These are phyloP conservation scores for Penicillium oxalicum DNA, from an alignment of 2,329 filamentous ascomycete genomes.

Conservation along the genomic window DNA sequence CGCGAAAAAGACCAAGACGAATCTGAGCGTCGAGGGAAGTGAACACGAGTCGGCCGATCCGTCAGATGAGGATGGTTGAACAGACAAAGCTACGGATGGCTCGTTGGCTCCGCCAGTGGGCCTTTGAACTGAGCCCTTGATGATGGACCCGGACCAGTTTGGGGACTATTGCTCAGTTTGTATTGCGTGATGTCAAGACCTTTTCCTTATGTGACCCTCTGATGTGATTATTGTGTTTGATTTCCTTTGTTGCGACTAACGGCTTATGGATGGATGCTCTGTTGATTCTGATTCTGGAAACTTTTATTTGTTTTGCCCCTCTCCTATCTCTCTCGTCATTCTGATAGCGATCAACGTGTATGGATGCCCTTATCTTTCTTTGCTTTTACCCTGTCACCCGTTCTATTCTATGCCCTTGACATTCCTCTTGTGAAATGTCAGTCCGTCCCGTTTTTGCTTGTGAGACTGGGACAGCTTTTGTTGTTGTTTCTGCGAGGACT, in stretches of 20 bases:
- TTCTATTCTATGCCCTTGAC: conserved; percentile 12
- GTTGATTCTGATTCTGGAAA: conserved; percentile 10
- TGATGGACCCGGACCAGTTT: too few species aligned
- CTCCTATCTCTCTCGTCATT: conserved; percentile 6
- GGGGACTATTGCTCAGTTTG: too few species aligned
- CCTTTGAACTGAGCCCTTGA: too few species aligned
- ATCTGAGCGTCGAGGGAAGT: conserved; percentile 47
- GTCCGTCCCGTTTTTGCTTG: neutral
- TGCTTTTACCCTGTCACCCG: neutral
- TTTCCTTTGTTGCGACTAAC: conserved; percentile 20
- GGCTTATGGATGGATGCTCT: conserved; percentile 27
- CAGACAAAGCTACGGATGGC: neutral
- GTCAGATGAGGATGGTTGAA: conserved; percentile 47
- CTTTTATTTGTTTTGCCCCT: conserved; percentile 16
- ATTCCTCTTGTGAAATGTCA: conserved; percentile 4
- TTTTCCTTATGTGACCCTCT: conserved; percentile 9
- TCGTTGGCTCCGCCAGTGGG: neutral
- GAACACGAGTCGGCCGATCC: conserved; percentile 44
- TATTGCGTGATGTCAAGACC: conserved; percentile 8
- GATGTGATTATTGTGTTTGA: neutral
- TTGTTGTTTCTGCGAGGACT: neutral
- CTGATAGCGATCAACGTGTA: conserved; percentile 34
- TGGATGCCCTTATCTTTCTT: conserved; percentile 13
- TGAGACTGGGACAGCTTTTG: conserved; percentile 12
- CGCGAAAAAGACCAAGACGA: conserved; percentile 50